Evolutionary conservation across 2,329 filamentous ascomycete species (phyloP).

Genomic region (Talaromyces sp.): DNA sequence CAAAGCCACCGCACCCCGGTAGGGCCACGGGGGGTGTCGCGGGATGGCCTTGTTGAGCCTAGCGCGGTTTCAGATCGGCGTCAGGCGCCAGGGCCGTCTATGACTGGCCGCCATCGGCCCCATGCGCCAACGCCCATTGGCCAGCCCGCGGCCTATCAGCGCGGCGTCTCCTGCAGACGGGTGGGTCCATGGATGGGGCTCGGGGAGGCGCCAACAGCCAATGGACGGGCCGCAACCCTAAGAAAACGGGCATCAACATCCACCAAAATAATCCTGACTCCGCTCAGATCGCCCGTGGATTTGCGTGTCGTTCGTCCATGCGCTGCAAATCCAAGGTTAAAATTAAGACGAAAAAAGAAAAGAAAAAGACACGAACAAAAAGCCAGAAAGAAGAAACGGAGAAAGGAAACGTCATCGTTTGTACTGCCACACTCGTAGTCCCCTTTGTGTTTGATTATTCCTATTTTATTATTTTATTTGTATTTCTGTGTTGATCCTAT

Average conservation of each 20-base stretch:
- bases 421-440: neutral
- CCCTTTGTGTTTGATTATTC: neutral
- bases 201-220: neutral
- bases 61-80: slow-evolving; percentile 13
- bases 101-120: neutral
- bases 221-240: neutral
- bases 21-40: neutral
- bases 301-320: neutral
- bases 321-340: neutral
- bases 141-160: neutral
- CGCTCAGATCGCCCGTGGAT: neutral
- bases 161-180: neutral
- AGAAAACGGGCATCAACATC: neutral
- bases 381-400: too few relatives aligned
- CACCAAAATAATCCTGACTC: neutral
- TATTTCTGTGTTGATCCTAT: neutral
- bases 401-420: neutral
- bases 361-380: neutral
- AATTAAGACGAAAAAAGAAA: neutral
- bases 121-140: neutral
- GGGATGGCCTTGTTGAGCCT: slow-evolving; percentile 6
- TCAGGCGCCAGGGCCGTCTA: neutral
- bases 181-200: neutral
- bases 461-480: neutral
- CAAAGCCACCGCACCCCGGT: neutral